Evolutionary conservation across 441 rosid genomes (phyloP).

Genomic region (Adansonia madagascariensis): DNA sequence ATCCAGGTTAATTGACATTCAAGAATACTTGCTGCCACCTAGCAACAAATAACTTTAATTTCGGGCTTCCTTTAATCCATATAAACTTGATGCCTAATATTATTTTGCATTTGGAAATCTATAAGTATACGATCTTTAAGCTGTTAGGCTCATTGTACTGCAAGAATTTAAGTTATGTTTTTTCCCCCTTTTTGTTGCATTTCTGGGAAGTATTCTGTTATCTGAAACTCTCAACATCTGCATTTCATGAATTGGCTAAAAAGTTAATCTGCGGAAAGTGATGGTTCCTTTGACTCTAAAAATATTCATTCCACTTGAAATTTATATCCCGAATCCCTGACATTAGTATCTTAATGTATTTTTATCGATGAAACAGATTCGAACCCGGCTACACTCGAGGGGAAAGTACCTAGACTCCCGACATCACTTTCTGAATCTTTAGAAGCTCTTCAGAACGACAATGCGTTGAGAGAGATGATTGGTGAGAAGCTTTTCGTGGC

Average conservation of each 20-base stretch:
- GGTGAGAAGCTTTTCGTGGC: conserved; percentile 77
- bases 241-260: neutral
- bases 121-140: neutral
- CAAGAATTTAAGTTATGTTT: neutral
- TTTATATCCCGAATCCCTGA: neutral
- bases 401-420: conserved; percentile 65
- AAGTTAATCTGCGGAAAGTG: neutral
- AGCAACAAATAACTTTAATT: conserved; percentile 3
- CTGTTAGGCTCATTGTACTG: neutral
- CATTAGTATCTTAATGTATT: conserved; percentile 15
- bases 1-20: neutral
- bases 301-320: conserved; percentile 15
- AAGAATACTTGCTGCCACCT: neutral
- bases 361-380: conserved; percentile 45
- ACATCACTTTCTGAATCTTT: conserved; percentile 67
- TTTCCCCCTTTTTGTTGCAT: neutral
- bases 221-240: neutral
- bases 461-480: conserved; percentile 54
- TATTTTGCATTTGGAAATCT: neutral
- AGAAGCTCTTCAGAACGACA: conserved; percentile 68
- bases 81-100: neutral
- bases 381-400: conserved; percentile 61
- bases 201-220: no score
- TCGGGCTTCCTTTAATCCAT: neutral
- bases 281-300: conserved; percentile 4